A percentile compares a stretch with the other conserved stretches of the same genome.
phyloP scores from a whole-genome alignment of 176 grass and related monocot species.

The Aechmea fasciata region DNA sequence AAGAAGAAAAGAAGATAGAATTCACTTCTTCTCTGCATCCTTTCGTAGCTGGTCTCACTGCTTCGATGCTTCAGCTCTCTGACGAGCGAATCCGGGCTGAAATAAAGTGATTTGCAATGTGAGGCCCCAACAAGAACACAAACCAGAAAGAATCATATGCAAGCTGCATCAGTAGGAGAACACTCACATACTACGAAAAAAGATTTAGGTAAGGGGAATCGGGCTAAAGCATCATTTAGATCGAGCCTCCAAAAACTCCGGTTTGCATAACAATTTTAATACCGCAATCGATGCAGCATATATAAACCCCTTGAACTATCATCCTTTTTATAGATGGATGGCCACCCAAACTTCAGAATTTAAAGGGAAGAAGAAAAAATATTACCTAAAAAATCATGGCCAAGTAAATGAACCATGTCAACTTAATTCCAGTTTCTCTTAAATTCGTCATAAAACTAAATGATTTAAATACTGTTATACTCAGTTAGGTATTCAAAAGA shows the following conservation, averaged over 20 bases:
- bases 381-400: too few relatives aligned
- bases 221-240: not conserved
- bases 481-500: too few relatives aligned
- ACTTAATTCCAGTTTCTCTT: too few relatives aligned
- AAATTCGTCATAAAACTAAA: too few relatives aligned
- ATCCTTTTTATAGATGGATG: too few relatives aligned
- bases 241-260: not conserved
- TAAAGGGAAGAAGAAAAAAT: too few relatives aligned
- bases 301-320: too few relatives aligned
- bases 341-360: too few relatives aligned
- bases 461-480: too few relatives aligned
- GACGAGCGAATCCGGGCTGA: slow-evolving; percentile 75
- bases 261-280: not conserved
- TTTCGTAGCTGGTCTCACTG: slow-evolving; percentile 16
- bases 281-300: too few relatives aligned
- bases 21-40: slow-evolving; percentile 3
- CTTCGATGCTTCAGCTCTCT: slow-evolving; percentile 33
- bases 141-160: slow-evolving; percentile 31
- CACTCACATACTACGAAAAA: slow-evolving; percentile 1
- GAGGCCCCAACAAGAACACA: slow-evolving; percentile 32
- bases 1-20: not conserved
- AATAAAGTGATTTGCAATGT: slow-evolving; percentile 42
- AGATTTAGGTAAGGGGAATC: not conserved
- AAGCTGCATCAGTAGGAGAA: slow-evolving; percentile 25
- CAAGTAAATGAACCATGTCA: too few relatives aligned